Percentiles rank a stretch among this genome's conserved stretches.
These are phyloP conservation scores for Picochlorum costavermella DNA, from an alignment of 139 green algal species.

Conservation along the genomic window DNA sequence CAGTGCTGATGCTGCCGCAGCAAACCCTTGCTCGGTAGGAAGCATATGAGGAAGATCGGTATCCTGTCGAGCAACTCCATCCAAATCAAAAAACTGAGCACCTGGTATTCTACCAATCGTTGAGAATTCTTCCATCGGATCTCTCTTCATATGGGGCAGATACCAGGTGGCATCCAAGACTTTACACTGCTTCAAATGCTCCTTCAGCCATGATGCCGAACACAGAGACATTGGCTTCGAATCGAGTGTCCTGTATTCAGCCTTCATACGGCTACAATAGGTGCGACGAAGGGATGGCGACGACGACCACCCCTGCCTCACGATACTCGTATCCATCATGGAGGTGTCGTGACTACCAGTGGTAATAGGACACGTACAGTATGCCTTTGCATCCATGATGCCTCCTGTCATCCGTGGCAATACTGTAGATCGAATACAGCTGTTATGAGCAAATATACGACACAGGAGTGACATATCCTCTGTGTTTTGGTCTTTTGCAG, in stretches of 20 bases:
- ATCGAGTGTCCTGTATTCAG: too few relatives aligned
- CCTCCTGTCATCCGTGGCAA: too few relatives aligned
- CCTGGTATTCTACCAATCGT: conserved; percentile 53
- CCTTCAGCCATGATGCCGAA: conserved; percentile 42
- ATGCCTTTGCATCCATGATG: too few relatives aligned
- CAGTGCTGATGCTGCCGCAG: conserved; percentile 69
- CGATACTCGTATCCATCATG: neutral
- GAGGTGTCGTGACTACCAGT: neutral
- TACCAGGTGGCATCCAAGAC: conserved; percentile 74
- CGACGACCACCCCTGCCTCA: neutral
- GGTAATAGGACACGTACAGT: too few relatives aligned
- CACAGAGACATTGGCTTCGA: conserved; percentile 22
- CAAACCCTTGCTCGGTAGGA: conserved; percentile 57
- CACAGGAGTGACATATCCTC: too few relatives aligned
- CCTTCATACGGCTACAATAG: too few relatives aligned
- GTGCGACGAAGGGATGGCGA: neutral
- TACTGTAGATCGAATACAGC: too few relatives aligned
- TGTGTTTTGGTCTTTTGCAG: too few relatives aligned
- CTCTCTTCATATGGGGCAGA: conserved; percentile 38
- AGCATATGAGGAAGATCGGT: conserved; percentile 75
- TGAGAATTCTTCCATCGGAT: conserved; percentile 50
- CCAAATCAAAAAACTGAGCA: conserved; percentile 63
- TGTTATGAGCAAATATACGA: too few relatives aligned
- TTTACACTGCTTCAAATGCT: conserved; percentile 31
- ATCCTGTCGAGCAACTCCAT: conserved; percentile 36